phyloP scores from a whole-genome alignment of 2,329 filamentous ascomycete genomes.

The Talaromyces verruculosus region DNA sequence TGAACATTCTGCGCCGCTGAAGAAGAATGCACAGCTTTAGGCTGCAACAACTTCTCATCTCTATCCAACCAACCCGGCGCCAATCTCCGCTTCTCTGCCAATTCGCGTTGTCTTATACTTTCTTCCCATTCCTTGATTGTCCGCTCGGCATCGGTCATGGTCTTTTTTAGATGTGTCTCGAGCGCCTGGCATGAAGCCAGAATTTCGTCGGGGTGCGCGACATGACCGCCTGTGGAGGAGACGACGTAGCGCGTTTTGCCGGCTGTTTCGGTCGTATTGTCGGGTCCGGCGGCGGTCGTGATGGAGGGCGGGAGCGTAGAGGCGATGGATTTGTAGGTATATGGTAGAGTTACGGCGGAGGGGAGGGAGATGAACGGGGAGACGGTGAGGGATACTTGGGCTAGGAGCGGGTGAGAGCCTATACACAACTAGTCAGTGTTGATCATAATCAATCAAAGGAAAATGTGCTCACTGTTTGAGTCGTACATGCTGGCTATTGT shows the following conservation, averaged over 20 bases:
- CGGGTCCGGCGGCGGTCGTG: constrained; percentile 41
- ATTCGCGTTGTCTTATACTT: constrained; percentile 56
- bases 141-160: constrained; percentile 64
- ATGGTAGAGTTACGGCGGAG: constrained; percentile 84
- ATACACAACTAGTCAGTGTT: not conserved
- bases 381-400: constrained; percentile 88
- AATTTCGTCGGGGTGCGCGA: constrained; percentile 85
- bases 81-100: constrained; percentile 63
- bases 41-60: constrained; percentile 60
- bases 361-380: constrained; percentile 93
- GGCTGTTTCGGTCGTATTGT: constrained; percentile 44
- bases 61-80: constrained; percentile 66
- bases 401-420: constrained; percentile 82
- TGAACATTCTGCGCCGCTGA: constrained; percentile 22
- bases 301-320: constrained; percentile 78
- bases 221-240: constrained; percentile 74
- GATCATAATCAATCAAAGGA: not conserved
- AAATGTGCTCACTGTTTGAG: constrained; percentile 41
- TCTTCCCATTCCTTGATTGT: constrained; percentile 71
- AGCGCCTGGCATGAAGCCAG: constrained; percentile 77
- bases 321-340: constrained; percentile 89
- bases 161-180: constrained; percentile 69
- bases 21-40: constrained; percentile 33
- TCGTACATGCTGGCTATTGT: constrained; percentile 42
- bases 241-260: constrained; percentile 68